phyloP scores from a whole-genome alignment of 345 rosid species.

The Dipteronia dyeriana region DNA sequence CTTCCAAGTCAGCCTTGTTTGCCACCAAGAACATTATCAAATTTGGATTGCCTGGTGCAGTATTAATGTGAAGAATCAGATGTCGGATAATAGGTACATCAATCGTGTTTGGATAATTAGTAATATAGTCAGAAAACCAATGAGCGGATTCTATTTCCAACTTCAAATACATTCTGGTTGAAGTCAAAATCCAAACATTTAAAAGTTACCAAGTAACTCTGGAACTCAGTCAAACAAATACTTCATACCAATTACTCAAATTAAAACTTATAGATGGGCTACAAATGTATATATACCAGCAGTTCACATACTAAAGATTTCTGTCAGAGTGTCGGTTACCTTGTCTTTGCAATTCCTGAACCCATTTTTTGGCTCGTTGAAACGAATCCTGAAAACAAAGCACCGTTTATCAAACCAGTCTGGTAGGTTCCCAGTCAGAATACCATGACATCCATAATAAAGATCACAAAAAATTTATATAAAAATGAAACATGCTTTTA shows the following conservation, averaged over 20 bases:
- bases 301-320: not conserved
- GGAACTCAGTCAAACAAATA: not conserved
- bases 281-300: not conserved
- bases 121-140: not conserved
- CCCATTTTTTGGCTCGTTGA: conserved; percentile 66
- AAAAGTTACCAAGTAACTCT: not conserved
- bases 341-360: conserved; percentile 69
- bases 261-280: not conserved
- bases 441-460: not conserved
- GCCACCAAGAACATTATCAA: conserved; percentile 68
- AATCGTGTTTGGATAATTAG: not conserved
- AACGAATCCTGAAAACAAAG: conserved; percentile 54
- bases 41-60: conserved; percentile 61
- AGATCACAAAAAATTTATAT: too few relatives aligned
- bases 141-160: not conserved
- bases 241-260: not conserved
- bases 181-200: not conserved
- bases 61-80: not conserved
- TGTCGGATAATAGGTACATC: not conserved
- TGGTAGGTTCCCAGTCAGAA: not conserved
- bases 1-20: conserved; percentile 73
- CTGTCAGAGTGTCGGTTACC: conserved; percentile 30
- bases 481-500: too few relatives aligned
- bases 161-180: not conserved
- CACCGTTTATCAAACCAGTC: not conserved